These are phyloP conservation scores for Penicillium sp. DNA, from an alignment of 2,329 filamentous ascomycete species.

Conservation along the genomic window DNA sequence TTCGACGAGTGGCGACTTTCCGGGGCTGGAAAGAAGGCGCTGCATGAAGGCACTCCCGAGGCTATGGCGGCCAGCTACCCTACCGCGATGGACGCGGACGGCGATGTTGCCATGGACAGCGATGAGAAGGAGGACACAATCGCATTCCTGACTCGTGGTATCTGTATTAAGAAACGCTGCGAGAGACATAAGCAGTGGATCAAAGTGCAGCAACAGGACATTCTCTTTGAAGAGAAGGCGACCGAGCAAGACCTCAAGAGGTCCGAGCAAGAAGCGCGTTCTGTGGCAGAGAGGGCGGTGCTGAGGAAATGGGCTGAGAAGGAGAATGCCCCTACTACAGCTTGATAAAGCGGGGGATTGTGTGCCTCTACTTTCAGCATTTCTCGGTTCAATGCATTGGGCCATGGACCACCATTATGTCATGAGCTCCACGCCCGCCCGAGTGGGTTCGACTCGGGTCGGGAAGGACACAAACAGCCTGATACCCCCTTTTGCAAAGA, in stretches of 20 bases:
- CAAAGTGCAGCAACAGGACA: conserved; percentile 50
- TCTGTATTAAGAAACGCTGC: conserved; percentile 52
- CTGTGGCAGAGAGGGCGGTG: conserved; percentile 47
- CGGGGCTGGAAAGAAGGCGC: conserved; percentile 39
- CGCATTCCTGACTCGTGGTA: conserved; percentile 40
- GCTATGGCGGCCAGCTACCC: conserved; percentile 32
- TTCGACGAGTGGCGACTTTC: conserved; percentile 50
- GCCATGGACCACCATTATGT: background rate
- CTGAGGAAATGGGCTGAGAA: conserved; percentile 43
- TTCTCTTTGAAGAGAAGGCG: conserved; percentile 45
- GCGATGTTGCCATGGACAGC: conserved; percentile 38
- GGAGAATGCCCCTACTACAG: conserved; percentile 26
- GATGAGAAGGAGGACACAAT: conserved; percentile 33
- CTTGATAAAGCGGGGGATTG: conserved; percentile 6
- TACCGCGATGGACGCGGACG: conserved; percentile 30
- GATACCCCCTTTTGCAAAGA: conserved; percentile 30
- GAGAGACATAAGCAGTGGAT: conserved; percentile 52
- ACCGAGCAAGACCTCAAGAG: conserved; percentile 41
- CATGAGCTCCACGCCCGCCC: background rate
- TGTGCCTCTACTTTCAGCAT: background rate
- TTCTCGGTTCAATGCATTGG: background rate
- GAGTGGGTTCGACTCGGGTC: background rate
- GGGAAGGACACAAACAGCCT: conserved; percentile 16
- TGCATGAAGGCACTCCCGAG: conserved; percentile 41
- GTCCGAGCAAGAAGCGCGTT: conserved; percentile 44